Base-by-base conservation (phyloP, 2,329 filamentous ascomycete species). In the Emergomyces orientalis region DNA sequence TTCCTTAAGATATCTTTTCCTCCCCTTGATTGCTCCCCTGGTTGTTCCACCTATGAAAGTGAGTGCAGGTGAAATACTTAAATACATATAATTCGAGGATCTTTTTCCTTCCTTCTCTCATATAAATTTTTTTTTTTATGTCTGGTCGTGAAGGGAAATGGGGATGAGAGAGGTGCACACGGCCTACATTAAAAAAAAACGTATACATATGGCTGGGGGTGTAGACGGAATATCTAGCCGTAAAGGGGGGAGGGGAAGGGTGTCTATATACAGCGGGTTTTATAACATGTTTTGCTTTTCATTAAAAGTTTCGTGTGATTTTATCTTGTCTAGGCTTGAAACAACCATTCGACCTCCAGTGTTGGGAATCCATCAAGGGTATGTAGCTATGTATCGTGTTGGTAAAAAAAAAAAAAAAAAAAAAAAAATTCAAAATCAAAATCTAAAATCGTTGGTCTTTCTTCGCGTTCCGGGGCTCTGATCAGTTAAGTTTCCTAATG, bases 401-500 rank as follows among this genome's bases (percentile, higher is more conserved):
- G 32, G 32, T n/a, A n/a, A n/a, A n/a, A n/a, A n/a, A n/a, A n/a
- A n/a, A n/a, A n/a, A n/a, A n/a, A n/a, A n/a, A n/a, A n/a, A n/a
- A n/a, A n/a, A n/a, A n/a, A n/a, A n/a, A n/a, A n/a, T n/a, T n/a
- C n/a, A n/a, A 34, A 54, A 32, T 19, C 51, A 34, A 8, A 6
- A 14, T 27, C 13, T 47, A 11, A 2, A 4, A 17, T 32, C 49
- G 14, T 11, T 37, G 4, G 0, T 34, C 27, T 19, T 34, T 19
- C 30, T 27, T 4, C 41, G 17, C 39, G 4, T 22, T 51, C 14
- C 3, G 13, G n/a, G 22, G 25, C 4, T 17, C 13, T 7, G 13
- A 17, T 22, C 13, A 22, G n/a, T 25, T 6, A 17, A 37, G 19
- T 11, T 17, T 39, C 30, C 71, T 62, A 77, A 54, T 74, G 71